These are phyloP conservation scores for Sugiyamaella mastotermitis DNA, from an alignment of 805 yeast genomes.

Conservation along the genomic window DNA sequence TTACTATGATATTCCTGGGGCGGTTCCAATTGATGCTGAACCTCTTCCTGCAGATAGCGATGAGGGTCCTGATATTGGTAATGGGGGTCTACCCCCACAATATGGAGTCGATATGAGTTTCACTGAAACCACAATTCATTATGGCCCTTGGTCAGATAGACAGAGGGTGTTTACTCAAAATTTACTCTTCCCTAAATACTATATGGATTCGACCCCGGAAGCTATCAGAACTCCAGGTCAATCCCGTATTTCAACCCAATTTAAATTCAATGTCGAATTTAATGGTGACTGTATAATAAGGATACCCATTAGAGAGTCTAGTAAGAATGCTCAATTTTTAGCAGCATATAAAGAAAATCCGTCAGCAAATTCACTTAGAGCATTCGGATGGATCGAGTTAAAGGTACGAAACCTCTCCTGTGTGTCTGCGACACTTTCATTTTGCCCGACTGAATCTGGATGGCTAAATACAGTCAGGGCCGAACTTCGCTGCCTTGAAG, in stretches of 20 bases:
- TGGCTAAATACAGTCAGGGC: conserved; percentile 46
- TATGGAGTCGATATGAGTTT: conserved; percentile 57
- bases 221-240: conserved; percentile 43
- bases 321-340: conserved; percentile 56
- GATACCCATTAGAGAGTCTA: conserved; percentile 77
- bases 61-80: conserved; percentile 52
- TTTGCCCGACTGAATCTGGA: conserved; percentile 50
- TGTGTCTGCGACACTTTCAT: conserved; percentile 41
- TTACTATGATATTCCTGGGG: conserved; percentile 69
- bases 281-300: conserved; percentile 63
- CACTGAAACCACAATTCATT: conserved; percentile 59
- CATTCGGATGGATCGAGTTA: conserved; percentile 91
- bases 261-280: conserved; percentile 49
- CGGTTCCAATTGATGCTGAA: conserved; percentile 37
- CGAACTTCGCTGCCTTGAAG: conserved; percentile 49
- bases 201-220: conserved; percentile 47
- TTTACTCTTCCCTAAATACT: conserved; percentile 61
- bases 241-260: conserved; percentile 49
- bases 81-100: conserved; percentile 51
- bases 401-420: conserved; percentile 51
- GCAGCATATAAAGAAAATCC: conserved; percentile 27
- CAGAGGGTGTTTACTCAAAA: conserved; percentile 63
- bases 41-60: conserved; percentile 27
- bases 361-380: conserved; percentile 39
- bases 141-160: conserved; percentile 96